phyloP scores from a whole-genome alignment of 192 early-diverging fungal genomes.

The Podochytrium sp. region DNA sequence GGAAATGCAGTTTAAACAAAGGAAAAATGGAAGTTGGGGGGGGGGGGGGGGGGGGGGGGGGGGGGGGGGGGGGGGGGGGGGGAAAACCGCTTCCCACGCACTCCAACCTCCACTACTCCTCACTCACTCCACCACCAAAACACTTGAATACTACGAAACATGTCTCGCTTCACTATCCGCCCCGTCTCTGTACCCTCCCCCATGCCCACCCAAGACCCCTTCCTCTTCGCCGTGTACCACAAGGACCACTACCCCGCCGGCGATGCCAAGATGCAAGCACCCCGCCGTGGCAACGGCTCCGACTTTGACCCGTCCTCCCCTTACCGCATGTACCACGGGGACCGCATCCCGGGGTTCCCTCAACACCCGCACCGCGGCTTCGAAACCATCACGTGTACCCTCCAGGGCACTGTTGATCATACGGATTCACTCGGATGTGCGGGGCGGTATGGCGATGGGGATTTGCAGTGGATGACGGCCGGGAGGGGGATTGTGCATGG shows the following conservation, averaged over 20 bases:
- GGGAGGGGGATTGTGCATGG: constrained; percentile 67
- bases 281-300: constrained; percentile 29
- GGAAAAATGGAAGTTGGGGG: too few relatives aligned
- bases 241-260: constrained; percentile 38
- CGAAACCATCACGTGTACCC: constrained; percentile 70
- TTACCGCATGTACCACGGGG: constrained; percentile 25
- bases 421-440: constrained; percentile 63
- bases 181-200: too few relatives aligned
- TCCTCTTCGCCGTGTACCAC: constrained; percentile 43
- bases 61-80: too few relatives aligned
- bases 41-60: too few relatives aligned
- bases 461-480: constrained; percentile 72
- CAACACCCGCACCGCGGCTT: constrained; percentile 53
- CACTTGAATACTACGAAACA: too few relatives aligned
- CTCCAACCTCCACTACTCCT: too few relatives aligned
- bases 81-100: too few relatives aligned
- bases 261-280: constrained; percentile 35
- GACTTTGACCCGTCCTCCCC: constrained; percentile 22
- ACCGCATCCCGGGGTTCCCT: constrained; percentile 27
- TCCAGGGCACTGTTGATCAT: constrained; percentile 61
- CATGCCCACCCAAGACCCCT: constrained; percentile 30
- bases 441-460: constrained; percentile 50
- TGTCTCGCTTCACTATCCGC: too few relatives aligned
- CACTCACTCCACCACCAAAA: too few relatives aligned
- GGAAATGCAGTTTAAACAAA: too few relatives aligned